Evolutionary conservation across 805 yeast genomes (phyloP).

Genomic region (Danielozyma ontarioensis): DNA sequence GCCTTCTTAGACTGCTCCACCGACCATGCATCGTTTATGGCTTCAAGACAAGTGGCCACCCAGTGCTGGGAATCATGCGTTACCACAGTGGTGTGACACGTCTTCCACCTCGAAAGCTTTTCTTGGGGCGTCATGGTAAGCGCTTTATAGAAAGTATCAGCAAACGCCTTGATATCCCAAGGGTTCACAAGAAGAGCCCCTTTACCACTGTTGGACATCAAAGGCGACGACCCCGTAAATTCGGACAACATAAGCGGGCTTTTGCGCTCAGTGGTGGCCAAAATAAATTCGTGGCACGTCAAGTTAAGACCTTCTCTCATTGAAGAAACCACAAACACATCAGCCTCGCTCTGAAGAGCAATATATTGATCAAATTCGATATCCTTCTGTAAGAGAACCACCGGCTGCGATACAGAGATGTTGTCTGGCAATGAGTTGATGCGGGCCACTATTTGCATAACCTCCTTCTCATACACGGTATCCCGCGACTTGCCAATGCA

Average conservation of each 20-base stretch:
- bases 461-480: slow-evolving; percentile 63
- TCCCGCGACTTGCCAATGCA: slow-evolving; percentile 58
- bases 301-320: slow-evolving; percentile 96
- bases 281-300: slow-evolving; percentile 91
- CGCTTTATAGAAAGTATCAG: slow-evolving; percentile 59
- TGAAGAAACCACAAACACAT: slow-evolving; percentile 80
- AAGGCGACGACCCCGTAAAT: slow-evolving; percentile 89
- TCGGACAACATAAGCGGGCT: slow-evolving; percentile 87
- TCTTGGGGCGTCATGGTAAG: slow-evolving; percentile 62
- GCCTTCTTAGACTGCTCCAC: slow-evolving; percentile 22
- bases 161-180: slow-evolving; percentile 71
- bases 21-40: slow-evolving; percentile 43
- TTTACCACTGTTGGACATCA: slow-evolving; percentile 45
- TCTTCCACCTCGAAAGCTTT: slow-evolving; percentile 56
- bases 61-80: slow-evolving; percentile 71
- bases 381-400: slow-evolving; percentile 82
- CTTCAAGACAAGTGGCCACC: slow-evolving; percentile 54
- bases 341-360: slow-evolving; percentile 83
- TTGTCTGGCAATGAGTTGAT: slow-evolving; percentile 75
- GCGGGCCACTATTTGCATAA: slow-evolving; percentile 73
- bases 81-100: slow-evolving; percentile 51
- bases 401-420: slow-evolving; percentile 74
- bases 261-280: slow-evolving; percentile 62
- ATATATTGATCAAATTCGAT: slow-evolving; percentile 85
- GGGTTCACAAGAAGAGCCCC: slow-evolving; percentile 85